Base-by-base conservation (phyloP, 2,329 filamentous ascomycete genomes). In the Ophiocordyceps polyrhachis-furcata region DNA sequence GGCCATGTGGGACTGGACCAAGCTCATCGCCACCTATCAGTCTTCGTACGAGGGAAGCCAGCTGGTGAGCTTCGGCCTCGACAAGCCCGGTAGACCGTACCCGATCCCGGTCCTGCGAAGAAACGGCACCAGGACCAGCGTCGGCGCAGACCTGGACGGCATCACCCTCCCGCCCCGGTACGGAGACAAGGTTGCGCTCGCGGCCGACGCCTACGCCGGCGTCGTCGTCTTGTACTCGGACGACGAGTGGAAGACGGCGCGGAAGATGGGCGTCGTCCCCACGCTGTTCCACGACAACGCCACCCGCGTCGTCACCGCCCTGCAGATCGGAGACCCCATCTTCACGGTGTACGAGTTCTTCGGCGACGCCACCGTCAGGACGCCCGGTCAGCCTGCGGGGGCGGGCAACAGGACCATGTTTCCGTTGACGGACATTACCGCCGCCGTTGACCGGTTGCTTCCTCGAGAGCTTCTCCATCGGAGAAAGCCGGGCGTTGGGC, bases 181-280 rank as follows among this genome's bases (percentile, higher is more conserved):
- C 46, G 50, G 49, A 5, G 54, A 56, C n/a, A 59, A 46, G 5
- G 56, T 66, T 2, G 46, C 64, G 7, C 50, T 66, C 8, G 53
- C 60, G 0, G 48, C 60, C 0, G 56, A 58, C 46, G 52, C 59
- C 21, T 42, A 28, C 3, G 44, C 49, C 4, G 63, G 64, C 1
- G 55, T 59, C 13, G 56, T 59, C 20, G 62, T 66, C 17, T 45
- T 66, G 15, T 49, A 55, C 13, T 63, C 61, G 2, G 47, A 49
- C n/a, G 58, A 65, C 43, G 29, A 14, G 17, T 67, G 63, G 63
- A 49, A 51, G 23, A 49, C 49, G 3, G 62, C 62, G 3, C 55
- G 62, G 50, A 56, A 60, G 21, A 43, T 64, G 8, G 62, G 62
- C 0, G 52, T 51, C 0, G 51, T 64, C 1, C 44, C 57, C 14